Percentiles rank a stretch among this genome's conserved stretches.
phyloP scores from a whole-genome alignment of 75 land plant genomes.

The Ceratopteris richardii region DNA sequence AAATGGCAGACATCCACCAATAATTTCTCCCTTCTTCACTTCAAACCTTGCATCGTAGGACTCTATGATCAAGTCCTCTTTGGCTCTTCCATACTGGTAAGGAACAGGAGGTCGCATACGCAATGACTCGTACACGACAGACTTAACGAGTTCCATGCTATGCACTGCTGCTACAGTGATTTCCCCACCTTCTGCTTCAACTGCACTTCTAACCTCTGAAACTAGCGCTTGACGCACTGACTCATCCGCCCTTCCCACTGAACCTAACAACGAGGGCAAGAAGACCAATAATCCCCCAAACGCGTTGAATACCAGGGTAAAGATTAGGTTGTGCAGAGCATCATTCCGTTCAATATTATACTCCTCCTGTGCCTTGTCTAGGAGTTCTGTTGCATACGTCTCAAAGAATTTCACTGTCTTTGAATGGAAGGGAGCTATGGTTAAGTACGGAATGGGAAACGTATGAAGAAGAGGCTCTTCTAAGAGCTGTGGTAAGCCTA shows the following conservation, averaged over 20 bases:
- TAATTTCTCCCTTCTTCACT: constrained; percentile 43
- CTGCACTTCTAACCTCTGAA: constrained; percentile 16
- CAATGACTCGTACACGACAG: constrained; percentile 25
- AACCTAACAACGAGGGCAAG: constrained; percentile 8
- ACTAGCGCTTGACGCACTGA: constrained; percentile 11
- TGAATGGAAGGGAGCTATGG: constrained; percentile 1
- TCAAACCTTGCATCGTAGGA: constrained; percentile 23
- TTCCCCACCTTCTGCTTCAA: not conserved
- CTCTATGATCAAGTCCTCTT: constrained; percentile 18
- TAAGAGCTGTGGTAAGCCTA: not conserved
- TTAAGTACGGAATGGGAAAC: constrained; percentile 6
- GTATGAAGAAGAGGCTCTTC: constrained; percentile 8
- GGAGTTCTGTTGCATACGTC: constrained; percentile 12
- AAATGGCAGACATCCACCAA: constrained; percentile 43
- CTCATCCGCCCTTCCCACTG: not conserved
- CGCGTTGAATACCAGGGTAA: constrained; percentile 17
- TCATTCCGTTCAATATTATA: constrained; percentile 17
- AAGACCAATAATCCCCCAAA: constrained; percentile 21
- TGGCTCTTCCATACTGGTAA: constrained; percentile 30
- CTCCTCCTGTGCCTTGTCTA: constrained; percentile 16
- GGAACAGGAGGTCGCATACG: constrained; percentile 25
- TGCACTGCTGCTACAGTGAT: constrained; percentile 8
- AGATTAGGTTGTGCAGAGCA: constrained; percentile 19
- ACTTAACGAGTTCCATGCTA: constrained; percentile 15
- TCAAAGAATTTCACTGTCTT: constrained; percentile 11